Evolutionary conservation across 345 rosid genomes (phyloP), one percentile per base, ranked within the genome.

Genomic region (Hypericum androsaemum): DNA sequence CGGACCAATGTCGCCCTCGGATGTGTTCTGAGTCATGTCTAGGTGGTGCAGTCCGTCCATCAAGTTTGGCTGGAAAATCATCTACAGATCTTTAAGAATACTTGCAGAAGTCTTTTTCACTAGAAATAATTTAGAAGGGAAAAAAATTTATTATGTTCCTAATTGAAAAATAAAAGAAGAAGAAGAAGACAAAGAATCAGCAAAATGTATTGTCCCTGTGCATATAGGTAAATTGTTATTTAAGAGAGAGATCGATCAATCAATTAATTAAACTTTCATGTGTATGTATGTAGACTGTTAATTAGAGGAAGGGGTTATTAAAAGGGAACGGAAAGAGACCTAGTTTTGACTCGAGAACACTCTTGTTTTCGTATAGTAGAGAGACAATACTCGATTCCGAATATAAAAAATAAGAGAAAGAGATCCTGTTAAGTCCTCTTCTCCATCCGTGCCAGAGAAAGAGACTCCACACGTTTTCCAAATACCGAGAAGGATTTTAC

Each of bases 61-160:
- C 75, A 80, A 50, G 65, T 69, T 78, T 56, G 77, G 71, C 87
- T 83, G 84, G 74, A 77, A 80, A 78, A 78, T 73, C 48, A 38
- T 71, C 74, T 57, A 70, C 70, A 69, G 75, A 76, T 69, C 81
- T 75, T 73, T 68, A 70, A 71, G 75, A 54, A 66, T 71, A 69
- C 67, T 22, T 22, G 4, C 32, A 22, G 32, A 22, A 22, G 32
- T 22, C 32, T 22, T 56, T 22, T 22, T 22, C 32, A 22, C 2
- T 22, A 22, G 32, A 71, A 56, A 22, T 22, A 22, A 22, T 22
- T 22, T 22, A 22, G 32, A 22, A 22, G 32, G 32, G 4, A 22
- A 22, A 22, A 22, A 59, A 65, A 66, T 22, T 22, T 71, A 71
- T 66, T 45, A 64, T 49, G 71, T 69, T 67, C 60, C 70, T 71